Evolutionary conservation across 2,329 filamentous ascomycete species (phyloP).

Genomic region (Aureobasidium leucospermi): DNA sequence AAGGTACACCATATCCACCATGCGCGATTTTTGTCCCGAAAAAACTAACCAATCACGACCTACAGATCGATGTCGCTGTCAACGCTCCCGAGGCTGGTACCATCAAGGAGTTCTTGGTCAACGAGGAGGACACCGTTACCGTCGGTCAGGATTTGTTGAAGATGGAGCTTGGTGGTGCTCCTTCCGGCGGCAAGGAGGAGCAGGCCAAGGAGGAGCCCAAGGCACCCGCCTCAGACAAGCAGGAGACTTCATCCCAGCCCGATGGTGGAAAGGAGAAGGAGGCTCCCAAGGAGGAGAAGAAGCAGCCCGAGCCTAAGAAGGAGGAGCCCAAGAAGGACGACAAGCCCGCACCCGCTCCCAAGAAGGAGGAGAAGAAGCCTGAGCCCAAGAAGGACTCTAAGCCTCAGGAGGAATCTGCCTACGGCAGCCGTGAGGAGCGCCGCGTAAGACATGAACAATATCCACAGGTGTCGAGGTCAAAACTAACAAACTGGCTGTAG

Average conservation of each 20-base stretch:
- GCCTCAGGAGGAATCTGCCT: slow-evolving; percentile 38
- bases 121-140: slow-evolving; percentile 89
- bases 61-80: slow-evolving; percentile 88
- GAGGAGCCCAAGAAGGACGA: slow-evolving; percentile 28
- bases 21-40: slow-evolving; percentile 10
- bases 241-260: slow-evolving; percentile 50
- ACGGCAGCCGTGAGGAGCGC: slow-evolving; percentile 77
- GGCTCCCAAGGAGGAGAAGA: slow-evolving; percentile 29
- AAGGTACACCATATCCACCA: slow-evolving; percentile 54
- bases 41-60: slow-evolving; percentile 8
- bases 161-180: slow-evolving; percentile 67
- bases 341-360: slow-evolving; percentile 26
- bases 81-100: slow-evolving; percentile 87
- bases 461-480: no score
- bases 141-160: slow-evolving; percentile 88
- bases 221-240: slow-evolving; percentile 49
- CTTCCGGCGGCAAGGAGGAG: slow-evolving; percentile 48
- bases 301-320: slow-evolving; percentile 30
- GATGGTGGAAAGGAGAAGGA: slow-evolving; percentile 42
- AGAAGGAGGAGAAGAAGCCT: slow-evolving; percentile 35
- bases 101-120: slow-evolving; percentile 85
- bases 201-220: slow-evolving; percentile 50
- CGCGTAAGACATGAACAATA: slow-evolving; percentile 51
- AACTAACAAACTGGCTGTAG: slow-evolving; percentile 38
- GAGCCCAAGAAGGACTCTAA: slow-evolving; percentile 37